Percentiles rank a stretch among this genome's conserved stretches.
Conservation (phyloP, 1,284 basidiomycete genomes). For the Afroboletus lepidellus region DNA sequence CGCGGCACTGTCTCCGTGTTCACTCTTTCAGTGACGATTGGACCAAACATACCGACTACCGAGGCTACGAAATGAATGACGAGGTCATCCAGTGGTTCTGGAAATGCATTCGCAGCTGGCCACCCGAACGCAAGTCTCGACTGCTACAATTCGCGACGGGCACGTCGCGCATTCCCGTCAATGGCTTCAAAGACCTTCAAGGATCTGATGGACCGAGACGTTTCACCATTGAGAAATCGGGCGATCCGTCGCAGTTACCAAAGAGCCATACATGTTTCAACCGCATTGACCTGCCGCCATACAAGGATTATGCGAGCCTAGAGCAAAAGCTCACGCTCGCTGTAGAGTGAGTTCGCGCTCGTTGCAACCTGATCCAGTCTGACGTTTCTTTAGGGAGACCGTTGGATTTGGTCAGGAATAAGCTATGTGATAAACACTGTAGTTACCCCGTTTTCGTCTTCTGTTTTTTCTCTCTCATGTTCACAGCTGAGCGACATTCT, state of each 20-base stretch:
- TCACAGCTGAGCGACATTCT: constrained; percentile 18
- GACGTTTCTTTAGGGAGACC: constrained; percentile 51
- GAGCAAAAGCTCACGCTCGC: constrained; percentile 84
- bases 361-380: constrained; percentile 4
- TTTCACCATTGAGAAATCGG: constrained; percentile 90
- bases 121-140: constrained; percentile 88
- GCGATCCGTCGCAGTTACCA: constrained; percentile 81
- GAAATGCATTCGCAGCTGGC: constrained; percentile 92
- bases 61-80: constrained; percentile 72
- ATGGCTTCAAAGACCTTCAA: constrained; percentile 94
- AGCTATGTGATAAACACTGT: constrained; percentile 8
- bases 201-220: constrained; percentile 89
- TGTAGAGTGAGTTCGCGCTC: constrained; percentile 59
- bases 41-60: constrained; percentile 77
- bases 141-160: constrained; percentile 91
- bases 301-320: constrained; percentile 79
- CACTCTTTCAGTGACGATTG: constrained; percentile 58
- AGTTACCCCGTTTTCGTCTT: constrained; percentile 17
- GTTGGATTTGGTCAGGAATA: constrained; percentile 72
- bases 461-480: constrained; percentile 2
- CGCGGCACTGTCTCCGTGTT: constrained; percentile 1
- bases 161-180: constrained; percentile 88
- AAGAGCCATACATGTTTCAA: constrained; percentile 89
- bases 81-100: constrained; percentile 98
- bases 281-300: constrained; percentile 82